Conservation (phyloP, 1,284 basidiomycete species). For the Athelia sp. region DNA sequence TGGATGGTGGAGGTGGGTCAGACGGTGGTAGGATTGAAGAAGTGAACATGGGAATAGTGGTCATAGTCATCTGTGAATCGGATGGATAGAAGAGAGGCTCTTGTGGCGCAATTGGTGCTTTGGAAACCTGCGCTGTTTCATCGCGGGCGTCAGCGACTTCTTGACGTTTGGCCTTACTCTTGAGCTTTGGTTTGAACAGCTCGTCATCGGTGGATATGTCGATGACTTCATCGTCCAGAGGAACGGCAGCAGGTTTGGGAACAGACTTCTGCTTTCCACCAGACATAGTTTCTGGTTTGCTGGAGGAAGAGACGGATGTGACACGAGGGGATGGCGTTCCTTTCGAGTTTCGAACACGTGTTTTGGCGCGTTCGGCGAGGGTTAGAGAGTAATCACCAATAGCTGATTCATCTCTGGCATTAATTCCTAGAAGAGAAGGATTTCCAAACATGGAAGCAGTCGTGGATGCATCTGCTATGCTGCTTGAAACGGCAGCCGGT, state of each 20-base stretch:
- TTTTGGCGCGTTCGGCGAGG: neutral
- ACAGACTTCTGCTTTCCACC: neutral
- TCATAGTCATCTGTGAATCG: neutral
- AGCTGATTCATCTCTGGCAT: neutral
- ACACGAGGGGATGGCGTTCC: neutral
- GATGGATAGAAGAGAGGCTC: conserved; percentile 2
- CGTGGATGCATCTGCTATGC: too few relatives aligned
- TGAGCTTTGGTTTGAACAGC: conserved; percentile 1
- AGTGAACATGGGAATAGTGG: neutral
- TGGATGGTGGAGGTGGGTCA: conserved; percentile 7
- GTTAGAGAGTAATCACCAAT: neutral
- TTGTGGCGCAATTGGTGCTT: conserved; percentile 8
- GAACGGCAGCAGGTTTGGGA: neutral
- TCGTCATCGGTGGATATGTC: conserved; percentile 2
- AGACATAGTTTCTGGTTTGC: neutral
- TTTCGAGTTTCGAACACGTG: neutral
- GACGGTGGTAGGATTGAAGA: conserved; percentile 7
- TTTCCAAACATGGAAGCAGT: neutral
- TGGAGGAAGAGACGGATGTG: neutral
- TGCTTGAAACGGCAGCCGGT: neutral
- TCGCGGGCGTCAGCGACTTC: conserved; percentile 5
- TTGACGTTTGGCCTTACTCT: conserved; percentile 1
- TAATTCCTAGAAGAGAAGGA: neutral
- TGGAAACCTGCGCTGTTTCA: conserved; percentile 6
- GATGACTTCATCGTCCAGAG: conserved; percentile 1